phyloP scores from a whole-genome alignment of 2,329 filamentous ascomycete species.

The Penicillium fuscoglaucum region DNA sequence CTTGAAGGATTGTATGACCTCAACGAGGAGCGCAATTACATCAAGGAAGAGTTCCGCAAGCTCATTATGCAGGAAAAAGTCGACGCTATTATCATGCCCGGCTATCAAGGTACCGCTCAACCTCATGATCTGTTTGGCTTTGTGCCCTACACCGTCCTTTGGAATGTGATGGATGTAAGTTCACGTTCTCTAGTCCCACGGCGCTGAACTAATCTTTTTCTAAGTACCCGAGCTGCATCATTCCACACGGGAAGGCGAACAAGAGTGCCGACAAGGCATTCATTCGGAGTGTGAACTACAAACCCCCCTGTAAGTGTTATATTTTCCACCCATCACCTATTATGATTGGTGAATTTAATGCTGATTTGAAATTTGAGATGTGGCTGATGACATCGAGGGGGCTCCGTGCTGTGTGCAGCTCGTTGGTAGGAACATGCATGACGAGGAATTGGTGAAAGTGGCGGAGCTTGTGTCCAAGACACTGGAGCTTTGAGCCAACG shows the following conservation, averaged over 20 bases:
- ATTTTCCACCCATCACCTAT: no score
- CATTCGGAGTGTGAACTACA: constrained; percentile 17
- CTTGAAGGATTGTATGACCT: constrained; percentile 47
- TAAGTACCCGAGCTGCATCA: constrained; percentile 51
- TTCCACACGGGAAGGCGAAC: constrained; percentile 47
- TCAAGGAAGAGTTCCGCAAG: constrained; percentile 43
- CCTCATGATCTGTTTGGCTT: constrained; percentile 50
- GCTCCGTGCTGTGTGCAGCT: constrained; percentile 3
- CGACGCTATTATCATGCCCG: constrained; percentile 53
- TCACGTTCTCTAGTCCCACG: not conserved
- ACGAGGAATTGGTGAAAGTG: not conserved
- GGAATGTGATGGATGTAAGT: constrained; percentile 54
- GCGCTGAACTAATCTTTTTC: not conserved
- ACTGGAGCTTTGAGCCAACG: not conserved
- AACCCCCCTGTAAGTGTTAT: constrained; percentile 15
- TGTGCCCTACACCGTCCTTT: constrained; percentile 43
- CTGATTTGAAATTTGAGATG: not conserved
- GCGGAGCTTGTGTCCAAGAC: not conserved
- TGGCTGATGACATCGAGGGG: not conserved
- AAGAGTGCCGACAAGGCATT: constrained; percentile 38
- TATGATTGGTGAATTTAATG: not conserved
- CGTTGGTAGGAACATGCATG: not conserved
- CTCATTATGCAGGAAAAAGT: constrained; percentile 44
- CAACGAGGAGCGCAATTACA: constrained; percentile 39
- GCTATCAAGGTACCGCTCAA: constrained; percentile 53